These are phyloP conservation scores for Cercospora sp. DNA, from an alignment of 2,329 filamentous ascomycete species.

Conservation along the genomic window DNA sequence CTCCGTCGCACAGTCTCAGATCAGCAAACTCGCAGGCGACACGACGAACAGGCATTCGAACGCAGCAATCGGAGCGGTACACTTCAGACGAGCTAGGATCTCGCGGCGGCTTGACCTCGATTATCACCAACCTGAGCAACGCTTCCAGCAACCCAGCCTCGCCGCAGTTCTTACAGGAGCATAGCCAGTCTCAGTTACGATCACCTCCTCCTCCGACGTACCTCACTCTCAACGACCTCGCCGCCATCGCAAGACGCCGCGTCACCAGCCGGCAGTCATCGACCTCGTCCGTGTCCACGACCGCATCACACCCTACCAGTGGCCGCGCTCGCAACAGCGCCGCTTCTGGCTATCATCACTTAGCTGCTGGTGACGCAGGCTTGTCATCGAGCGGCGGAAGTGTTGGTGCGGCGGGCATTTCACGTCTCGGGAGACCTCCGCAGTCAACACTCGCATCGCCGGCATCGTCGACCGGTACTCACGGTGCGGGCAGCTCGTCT, in stretches of 20 bases:
- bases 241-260: constrained; percentile 52
- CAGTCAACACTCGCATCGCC: constrained; percentile 58
- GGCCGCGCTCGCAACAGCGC: constrained; percentile 58
- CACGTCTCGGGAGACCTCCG: constrained; percentile 60
- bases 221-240: constrained; percentile 53
- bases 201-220: constrained; percentile 27
- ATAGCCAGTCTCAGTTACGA: neutral
- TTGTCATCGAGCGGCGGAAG: constrained; percentile 55
- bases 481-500: constrained; percentile 43
- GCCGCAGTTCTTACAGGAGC: neutral
- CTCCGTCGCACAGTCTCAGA: constrained; percentile 6
- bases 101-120: constrained; percentile 13
- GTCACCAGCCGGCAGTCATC: constrained; percentile 56
- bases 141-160: constrained; percentile 6
- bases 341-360: constrained; percentile 54
- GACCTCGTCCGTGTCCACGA: constrained; percentile 56
- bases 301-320: constrained; percentile 56
- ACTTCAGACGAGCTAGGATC: constrained; percentile 13
- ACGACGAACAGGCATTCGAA: constrained; percentile 1
- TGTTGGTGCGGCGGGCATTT: constrained; percentile 53
- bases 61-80: constrained; percentile 12
- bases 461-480: constrained; percentile 49
- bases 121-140: constrained; percentile 11
- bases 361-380: constrained; percentile 57
- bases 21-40: constrained; percentile 9